Evolutionary conservation across 257 asterid species (phyloP).

Genomic region (Jasminum sambac): DNA sequence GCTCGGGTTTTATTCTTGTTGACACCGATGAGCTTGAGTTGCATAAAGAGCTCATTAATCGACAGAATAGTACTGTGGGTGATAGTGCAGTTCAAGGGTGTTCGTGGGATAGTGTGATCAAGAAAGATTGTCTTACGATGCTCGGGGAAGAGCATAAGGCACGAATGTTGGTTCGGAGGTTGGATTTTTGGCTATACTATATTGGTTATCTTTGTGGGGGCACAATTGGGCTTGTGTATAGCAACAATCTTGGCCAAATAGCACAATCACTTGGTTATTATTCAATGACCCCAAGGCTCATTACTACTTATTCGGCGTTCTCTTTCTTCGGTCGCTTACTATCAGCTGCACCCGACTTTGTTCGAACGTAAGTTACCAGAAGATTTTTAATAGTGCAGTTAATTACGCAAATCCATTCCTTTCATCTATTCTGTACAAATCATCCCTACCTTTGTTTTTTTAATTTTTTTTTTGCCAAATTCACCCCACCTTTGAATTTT

Average conservation of each 20-base stretch:
- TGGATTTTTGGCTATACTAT: slow-evolving; percentile 85
- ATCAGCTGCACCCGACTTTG: slow-evolving; percentile 80
- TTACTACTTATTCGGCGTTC: slow-evolving; percentile 73
- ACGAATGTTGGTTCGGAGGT: slow-evolving; percentile 45
- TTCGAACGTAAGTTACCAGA: slow-evolving; percentile 53
- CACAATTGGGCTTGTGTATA: slow-evolving; percentile 83
- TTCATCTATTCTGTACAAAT: no score
- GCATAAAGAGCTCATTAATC: slow-evolving; percentile 56
- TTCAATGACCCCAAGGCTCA: slow-evolving; percentile 53
- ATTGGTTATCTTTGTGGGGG: slow-evolving; percentile 82
- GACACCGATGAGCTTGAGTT: slow-evolving; percentile 60
- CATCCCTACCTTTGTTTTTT: no score
- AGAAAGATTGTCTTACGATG: slow-evolving; percentile 51
- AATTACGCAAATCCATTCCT: no score
- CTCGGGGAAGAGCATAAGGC: slow-evolving; percentile 82
- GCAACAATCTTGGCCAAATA: slow-evolving; percentile 90
- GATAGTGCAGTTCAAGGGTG: slow-evolving; percentile 32
- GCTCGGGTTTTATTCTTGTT: slow-evolving; percentile 63
- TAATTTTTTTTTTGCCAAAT: no score
- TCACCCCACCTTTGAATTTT: no score
- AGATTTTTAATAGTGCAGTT: no score
- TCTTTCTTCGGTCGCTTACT: slow-evolving; percentile 96
- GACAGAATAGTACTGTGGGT: slow-evolving; percentile 29
- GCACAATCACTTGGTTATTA: slow-evolving; percentile 79
- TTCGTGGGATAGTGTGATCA: slow-evolving; percentile 38